Evolutionary conservation across 2,329 filamentous ascomycete genomes (phyloP).

Genomic region (Myotisia sp.): DNA sequence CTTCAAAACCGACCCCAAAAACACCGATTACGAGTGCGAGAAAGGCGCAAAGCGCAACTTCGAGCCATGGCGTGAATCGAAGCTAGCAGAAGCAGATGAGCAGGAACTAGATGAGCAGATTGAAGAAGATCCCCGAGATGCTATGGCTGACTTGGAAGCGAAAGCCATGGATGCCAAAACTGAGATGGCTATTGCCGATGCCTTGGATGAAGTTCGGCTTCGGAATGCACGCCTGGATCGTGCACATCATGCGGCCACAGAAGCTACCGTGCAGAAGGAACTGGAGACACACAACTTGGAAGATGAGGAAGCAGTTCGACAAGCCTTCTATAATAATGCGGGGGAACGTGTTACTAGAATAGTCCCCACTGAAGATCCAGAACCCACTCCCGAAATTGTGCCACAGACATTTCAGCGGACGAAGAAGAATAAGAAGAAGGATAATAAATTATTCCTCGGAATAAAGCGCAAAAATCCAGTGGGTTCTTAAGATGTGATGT

Average conservation of each 20-base stretch:
- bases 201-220: slow-evolving; percentile 83
- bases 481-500: no score
- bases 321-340: slow-evolving; percentile 56
- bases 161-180: slow-evolving; percentile 86
- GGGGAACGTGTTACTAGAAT: slow-evolving; percentile 41
- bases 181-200: slow-evolving; percentile 95
- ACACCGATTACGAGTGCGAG: slow-evolving; percentile 71
- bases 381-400: no score
- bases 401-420: no score
- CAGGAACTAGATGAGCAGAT: slow-evolving; percentile 52
- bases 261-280: slow-evolving; percentile 43
- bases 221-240: slow-evolving; percentile 78
- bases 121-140: slow-evolving; percentile 60
- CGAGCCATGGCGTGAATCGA: slow-evolving; percentile 69
- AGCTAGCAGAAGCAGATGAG: slow-evolving; percentile 47
- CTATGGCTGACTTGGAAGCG: slow-evolving; percentile 87
- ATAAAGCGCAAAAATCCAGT: no score
- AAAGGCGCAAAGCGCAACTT: slow-evolving; percentile 82
- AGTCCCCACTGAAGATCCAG: no score
- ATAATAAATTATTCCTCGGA: no score
- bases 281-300: slow-evolving; percentile 58
- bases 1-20: slow-evolving; percentile 88
- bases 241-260: slow-evolving; percentile 49
- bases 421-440: no score
- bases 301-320: slow-evolving; percentile 65